A percentile compares a stretch with the other conserved stretches of the same genome.
Evolutionary conservation across 202 grass and related monocot genomes (phyloP).

Genomic region (Setaria viridis): DNA sequence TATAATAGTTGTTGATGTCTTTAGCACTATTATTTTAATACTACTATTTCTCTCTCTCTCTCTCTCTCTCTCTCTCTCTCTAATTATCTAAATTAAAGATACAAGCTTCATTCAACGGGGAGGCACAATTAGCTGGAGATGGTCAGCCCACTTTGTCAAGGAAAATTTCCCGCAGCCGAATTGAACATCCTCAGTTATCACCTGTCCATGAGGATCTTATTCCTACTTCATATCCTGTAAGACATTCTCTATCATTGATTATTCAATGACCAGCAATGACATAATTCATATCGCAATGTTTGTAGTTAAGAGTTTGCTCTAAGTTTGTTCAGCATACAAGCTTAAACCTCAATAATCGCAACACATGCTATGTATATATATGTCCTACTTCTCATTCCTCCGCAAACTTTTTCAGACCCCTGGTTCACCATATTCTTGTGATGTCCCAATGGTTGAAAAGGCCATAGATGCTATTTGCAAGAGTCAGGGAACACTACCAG

Average conservation of each 20-base stretch:
- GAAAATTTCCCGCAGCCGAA: slow-evolving; percentile 53
- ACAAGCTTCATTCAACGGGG: slow-evolving; percentile 62
- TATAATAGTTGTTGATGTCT: slow-evolving; percentile 3
- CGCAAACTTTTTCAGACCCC: slow-evolving; percentile 34
- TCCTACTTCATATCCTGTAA: slow-evolving; percentile 56
- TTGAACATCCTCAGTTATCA: slow-evolving; percentile 73
- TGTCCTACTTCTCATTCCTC: slow-evolving; percentile 10
- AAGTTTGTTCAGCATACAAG: background rate
- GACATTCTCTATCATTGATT: slow-evolving; percentile 33
- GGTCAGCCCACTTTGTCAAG: slow-evolving; percentile 30
- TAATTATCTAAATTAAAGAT: slow-evolving; percentile 58
- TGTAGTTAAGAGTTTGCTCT: slow-evolving; percentile 6
- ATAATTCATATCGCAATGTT: background rate
- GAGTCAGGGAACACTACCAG: slow-evolving; percentile 53
- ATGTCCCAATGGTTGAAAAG: slow-evolving; percentile 89
- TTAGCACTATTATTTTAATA: slow-evolving; percentile 13
- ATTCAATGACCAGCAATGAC: background rate
- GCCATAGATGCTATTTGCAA: slow-evolving; percentile 68
- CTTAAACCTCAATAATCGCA: slow-evolving; percentile 15
- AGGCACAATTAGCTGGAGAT: slow-evolving; percentile 36
- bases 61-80: slow-evolving; percentile 5
- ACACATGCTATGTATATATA: background rate
- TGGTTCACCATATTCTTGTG: slow-evolving; percentile 65
- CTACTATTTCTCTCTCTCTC: slow-evolving; percentile 15
- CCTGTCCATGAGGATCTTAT: slow-evolving; percentile 62